phyloP scores from a whole-genome alignment of 139 green algal species.

The Coelastrella sp. region DNA sequence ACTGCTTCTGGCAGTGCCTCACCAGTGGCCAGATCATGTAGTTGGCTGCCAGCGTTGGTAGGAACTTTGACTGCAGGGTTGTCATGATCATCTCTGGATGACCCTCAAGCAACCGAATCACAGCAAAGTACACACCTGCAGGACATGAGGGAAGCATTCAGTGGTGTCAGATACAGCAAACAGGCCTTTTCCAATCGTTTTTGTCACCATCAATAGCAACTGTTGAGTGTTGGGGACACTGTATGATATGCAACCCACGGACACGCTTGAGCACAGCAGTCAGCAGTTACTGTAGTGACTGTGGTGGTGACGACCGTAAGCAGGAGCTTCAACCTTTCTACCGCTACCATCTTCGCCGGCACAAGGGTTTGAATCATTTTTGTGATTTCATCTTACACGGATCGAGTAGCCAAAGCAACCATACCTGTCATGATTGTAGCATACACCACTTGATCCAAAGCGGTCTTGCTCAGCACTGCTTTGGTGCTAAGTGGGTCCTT shows the following conservation, averaged over 20 bases:
- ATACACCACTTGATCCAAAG: constrained; percentile 59
- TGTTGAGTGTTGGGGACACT: no score
- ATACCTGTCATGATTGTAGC: constrained; percentile 50
- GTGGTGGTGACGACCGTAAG: no score
- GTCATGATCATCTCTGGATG: constrained; percentile 32
- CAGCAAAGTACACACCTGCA: constrained; percentile 58
- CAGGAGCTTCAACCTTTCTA: neutral
- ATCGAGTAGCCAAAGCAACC: no score
- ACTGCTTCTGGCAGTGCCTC: neutral
- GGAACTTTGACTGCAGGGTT: constrained; percentile 52
- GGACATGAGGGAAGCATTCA: neutral
- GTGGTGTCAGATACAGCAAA: neutral
- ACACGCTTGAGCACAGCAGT: no score
- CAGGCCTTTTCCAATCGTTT: neutral
- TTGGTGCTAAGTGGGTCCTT: constrained; percentile 50
- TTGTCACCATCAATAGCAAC: neutral
- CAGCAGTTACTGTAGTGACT: no score
- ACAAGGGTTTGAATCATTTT: neutral
- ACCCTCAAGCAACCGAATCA: constrained; percentile 52
- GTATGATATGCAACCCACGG: no score
- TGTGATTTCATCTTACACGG: neutral
- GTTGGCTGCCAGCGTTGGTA: constrained; percentile 61
- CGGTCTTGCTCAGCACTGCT: constrained; percentile 62
- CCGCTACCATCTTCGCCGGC: neutral
- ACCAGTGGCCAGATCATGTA: constrained; percentile 62